Evolutionary conservation across 2,329 filamentous ascomycete genomes (phyloP).

Genomic region (Boeremia exigua): DNA sequence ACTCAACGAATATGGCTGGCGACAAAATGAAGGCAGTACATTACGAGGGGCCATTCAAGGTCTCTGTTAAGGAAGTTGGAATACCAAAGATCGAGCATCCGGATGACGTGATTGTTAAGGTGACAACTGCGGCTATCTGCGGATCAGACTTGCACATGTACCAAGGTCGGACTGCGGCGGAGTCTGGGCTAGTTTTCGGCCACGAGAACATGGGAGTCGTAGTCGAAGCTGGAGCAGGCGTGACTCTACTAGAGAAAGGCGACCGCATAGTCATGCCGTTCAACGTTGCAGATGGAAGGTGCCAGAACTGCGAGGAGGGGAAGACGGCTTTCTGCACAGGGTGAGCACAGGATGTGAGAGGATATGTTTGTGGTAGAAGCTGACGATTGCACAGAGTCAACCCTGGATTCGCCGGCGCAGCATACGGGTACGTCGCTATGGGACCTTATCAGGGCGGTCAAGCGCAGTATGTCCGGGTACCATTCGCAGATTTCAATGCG

Average conservation of each 20-base stretch:
- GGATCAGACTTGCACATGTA: constrained; percentile 66
- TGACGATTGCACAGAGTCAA: constrained; percentile 51
- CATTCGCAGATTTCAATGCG: constrained; percentile 72
- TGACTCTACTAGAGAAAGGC: constrained; percentile 66
- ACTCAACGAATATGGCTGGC: constrained; percentile 19
- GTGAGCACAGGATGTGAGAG: constrained; percentile 12
- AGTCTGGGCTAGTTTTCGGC: constrained; percentile 66
- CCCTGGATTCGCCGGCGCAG: constrained; percentile 65
- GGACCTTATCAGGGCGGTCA: constrained; percentile 63
- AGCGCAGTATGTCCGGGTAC: constrained; percentile 69
- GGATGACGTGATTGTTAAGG: constrained; percentile 69
- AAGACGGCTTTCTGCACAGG: constrained; percentile 71
- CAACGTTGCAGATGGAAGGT: constrained; percentile 59
- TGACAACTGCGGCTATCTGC: constrained; percentile 68
- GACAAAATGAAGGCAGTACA: constrained; percentile 67
- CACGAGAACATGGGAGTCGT: constrained; percentile 69
- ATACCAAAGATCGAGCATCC: constrained; percentile 66
- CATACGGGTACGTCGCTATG: constrained; percentile 69
- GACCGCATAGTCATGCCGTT: constrained; percentile 71
- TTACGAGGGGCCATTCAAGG: constrained; percentile 67
- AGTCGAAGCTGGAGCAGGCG: constrained; percentile 62
- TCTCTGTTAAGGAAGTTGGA: constrained; percentile 66
- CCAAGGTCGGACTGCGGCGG: constrained; percentile 67
- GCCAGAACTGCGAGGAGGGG: constrained; percentile 69
- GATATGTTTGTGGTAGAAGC: not conserved